A percentile compares a stretch with the other conserved stretches of the same genome.
These are phyloP conservation scores for Nemania sp. DNA, from an alignment of 2,329 filamentous ascomycete species.

Conservation along the genomic window DNA sequence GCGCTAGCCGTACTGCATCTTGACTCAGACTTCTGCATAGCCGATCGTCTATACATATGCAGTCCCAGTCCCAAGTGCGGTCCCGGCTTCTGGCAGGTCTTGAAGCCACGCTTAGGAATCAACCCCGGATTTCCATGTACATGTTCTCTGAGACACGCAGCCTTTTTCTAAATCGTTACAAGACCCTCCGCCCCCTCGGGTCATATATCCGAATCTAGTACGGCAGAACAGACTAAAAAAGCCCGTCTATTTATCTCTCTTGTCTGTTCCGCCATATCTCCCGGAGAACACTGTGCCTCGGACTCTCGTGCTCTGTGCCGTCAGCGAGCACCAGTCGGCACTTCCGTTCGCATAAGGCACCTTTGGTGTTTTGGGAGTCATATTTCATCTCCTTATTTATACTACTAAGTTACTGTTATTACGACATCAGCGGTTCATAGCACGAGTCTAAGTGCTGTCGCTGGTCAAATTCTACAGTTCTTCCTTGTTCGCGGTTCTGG, in stretches of 20 bases:
- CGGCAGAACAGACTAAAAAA: constrained; percentile 20
- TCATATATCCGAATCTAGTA: constrained; percentile 25
- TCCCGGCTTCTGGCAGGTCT: no score
- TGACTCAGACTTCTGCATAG: constrained; percentile 10
- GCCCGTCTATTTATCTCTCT: not conserved
- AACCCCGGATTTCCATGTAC: constrained; percentile 25
- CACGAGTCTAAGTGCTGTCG: not conserved
- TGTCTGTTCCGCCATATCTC: constrained; percentile 2
- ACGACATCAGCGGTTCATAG: constrained; percentile 14
- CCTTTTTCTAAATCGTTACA: constrained; percentile 22
- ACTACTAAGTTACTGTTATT: constrained; percentile 19
- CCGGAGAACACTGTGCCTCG: not conserved
- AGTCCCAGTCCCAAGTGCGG: not conserved
- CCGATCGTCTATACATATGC: constrained; percentile 1
- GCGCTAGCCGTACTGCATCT: not conserved
- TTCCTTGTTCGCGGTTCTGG: not conserved
- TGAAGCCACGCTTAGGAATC: constrained; percentile 27
- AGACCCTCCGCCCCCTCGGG: constrained; percentile 8
- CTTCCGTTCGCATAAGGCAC: constrained; percentile 30
- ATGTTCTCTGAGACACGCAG: constrained; percentile 30
- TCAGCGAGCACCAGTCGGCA: constrained; percentile 25
- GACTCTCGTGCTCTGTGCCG: constrained; percentile 24
- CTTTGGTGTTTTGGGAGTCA: constrained; percentile 29
- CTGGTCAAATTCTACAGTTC: not conserved
- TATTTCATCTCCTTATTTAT: constrained; percentile 27